Base-by-base conservation (phyloP, 1,139 yeast genomes). In the Saccharomyces hybrid region DNA sequence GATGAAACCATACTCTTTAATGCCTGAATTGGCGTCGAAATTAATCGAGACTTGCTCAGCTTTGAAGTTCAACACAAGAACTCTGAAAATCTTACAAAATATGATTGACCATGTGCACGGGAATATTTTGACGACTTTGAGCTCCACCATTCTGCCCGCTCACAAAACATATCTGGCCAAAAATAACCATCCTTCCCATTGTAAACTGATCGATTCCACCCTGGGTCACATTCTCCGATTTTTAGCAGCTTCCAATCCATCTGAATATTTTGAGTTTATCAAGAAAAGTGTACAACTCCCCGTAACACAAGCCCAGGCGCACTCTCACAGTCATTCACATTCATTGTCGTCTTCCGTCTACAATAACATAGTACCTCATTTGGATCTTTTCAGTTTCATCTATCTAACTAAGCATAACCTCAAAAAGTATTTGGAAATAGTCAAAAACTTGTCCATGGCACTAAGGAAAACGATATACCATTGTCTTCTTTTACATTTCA, bases 161-260 rank as follows among this genome's bases (percentile, higher is more conserved):
- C 57, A 63, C 47, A 62, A 64, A 42, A 48, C 52, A 4, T 64
- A 53, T 27, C n/a, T 57, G 42, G 52, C 32, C 31, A 55, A 51
- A 29, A 58, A 56, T n/a, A 57, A 59, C 29, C 16, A 52, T 28
- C 57, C 58, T 21, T 54, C 47, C 14, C 55, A 59, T 48, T 52
- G 60, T n/a, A 54, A 51, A 27, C 55, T 59, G 34, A 56, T 67
- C 26, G 71, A 66, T 53, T 48, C 60, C 4, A 62, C 67, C 4
- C 55, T 66, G 11, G 63, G 61, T 14, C 63, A 63, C 44, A 58
- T 68, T 4, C 56, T 64, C 38, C 60, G 67, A 44, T 67, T 60
- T 52, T 44, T 61, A 4, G 67, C 71, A 0, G 70, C 71, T 26
- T 60, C 72, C 5, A 68, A 68, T 54, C 66, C 71, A n/a, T 54